phyloP scores from a whole-genome alignment of 2,329 filamentous ascomycete genomes.

The Epichloe scottii region DNA sequence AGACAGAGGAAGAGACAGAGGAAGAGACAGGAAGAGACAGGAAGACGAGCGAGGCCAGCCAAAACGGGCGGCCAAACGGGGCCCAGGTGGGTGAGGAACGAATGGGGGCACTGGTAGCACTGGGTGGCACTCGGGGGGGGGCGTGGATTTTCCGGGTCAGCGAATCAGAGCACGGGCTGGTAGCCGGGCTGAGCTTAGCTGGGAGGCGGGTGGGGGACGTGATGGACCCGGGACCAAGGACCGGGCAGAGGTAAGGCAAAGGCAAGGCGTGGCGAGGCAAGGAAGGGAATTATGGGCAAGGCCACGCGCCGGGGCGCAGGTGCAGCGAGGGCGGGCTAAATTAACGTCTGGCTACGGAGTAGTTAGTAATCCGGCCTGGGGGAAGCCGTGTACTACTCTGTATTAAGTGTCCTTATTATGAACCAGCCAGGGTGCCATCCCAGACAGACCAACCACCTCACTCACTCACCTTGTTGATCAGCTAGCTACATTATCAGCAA shows the following conservation, averaged over 20 bases:
- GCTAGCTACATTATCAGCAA: too few species aligned
- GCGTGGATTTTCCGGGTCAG: neutral
- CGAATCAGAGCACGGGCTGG: neutral
- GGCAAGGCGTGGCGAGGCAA: neutral
- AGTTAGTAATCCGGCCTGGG: too few species aligned
- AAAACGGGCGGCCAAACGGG: constrained; percentile 1
- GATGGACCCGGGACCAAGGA: constrained; percentile 7
- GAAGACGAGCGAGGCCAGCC: neutral
- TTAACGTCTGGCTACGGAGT: too few species aligned
- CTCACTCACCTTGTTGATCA: too few species aligned
- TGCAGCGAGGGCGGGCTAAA: neutral
- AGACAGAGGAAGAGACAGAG: too few species aligned
- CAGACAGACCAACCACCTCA: too few species aligned
- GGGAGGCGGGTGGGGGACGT: neutral
- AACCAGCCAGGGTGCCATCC: too few species aligned
- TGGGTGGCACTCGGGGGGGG: neutral
- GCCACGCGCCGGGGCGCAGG: neutral
- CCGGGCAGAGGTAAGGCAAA: neutral
- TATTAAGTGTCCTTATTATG: too few species aligned
- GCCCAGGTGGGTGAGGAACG: neutral
- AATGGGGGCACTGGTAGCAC: neutral
- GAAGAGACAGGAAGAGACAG: neutral
- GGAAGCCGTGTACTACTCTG: too few species aligned
- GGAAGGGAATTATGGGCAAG: neutral
- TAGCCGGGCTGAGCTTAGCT: neutral